phyloP scores from a whole-genome alignment of 2,329 filamentous ascomycete genomes.

The Nothopassalora personata region DNA sequence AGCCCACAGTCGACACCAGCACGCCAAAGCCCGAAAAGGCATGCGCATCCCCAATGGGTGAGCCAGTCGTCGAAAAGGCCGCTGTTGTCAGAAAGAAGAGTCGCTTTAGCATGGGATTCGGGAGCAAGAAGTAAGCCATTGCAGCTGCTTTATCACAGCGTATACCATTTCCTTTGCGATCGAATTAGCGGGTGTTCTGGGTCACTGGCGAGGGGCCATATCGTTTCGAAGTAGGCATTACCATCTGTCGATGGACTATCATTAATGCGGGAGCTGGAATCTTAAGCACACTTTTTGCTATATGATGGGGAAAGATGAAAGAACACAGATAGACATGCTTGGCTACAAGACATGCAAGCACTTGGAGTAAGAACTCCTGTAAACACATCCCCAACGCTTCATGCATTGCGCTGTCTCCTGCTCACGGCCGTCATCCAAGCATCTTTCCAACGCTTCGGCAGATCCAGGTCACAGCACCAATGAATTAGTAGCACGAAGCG shows the following conservation, averaged over 20 bases:
- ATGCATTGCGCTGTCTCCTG: too few relatives aligned
- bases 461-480: too few relatives aligned
- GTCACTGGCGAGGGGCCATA: background rate
- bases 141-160: background rate
- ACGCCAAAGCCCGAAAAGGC: conserved; percentile 3
- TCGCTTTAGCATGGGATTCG: conserved; percentile 24
- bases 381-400: too few relatives aligned
- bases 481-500: too few relatives aligned
- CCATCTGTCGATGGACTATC: background rate
- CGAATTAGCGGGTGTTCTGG: background rate
- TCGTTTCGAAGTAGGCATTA: background rate
- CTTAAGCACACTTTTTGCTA: background rate
- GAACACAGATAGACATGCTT: background rate
- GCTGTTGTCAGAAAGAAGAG: conserved; percentile 26
- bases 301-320: background rate
- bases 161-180: background rate
- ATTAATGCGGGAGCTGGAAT: background rate
- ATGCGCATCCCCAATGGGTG: conserved; percentile 1
- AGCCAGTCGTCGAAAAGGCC: conserved; percentile 2
- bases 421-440: too few relatives aligned
- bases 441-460: too few relatives aligned
- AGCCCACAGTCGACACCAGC: conserved; percentile 18
- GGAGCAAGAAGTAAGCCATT: conserved; percentile 16
- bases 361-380: too few relatives aligned
- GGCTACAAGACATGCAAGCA: too few relatives aligned